phyloP scores from a whole-genome alignment of 2,329 filamentous ascomycete species.

The Fonsecaea pedrosoi region DNA sequence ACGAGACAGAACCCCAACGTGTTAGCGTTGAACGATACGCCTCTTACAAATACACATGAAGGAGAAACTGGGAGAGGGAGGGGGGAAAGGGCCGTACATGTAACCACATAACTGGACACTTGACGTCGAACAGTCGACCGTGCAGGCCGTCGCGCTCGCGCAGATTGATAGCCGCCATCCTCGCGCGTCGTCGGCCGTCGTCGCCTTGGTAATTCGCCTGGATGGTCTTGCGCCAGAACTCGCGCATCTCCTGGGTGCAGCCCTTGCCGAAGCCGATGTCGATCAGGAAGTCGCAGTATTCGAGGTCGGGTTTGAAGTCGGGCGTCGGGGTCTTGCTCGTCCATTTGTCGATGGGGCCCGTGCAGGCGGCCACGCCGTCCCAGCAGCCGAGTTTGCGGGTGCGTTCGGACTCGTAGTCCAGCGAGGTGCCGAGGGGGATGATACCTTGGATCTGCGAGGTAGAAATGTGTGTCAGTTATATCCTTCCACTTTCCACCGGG shows the following conservation, averaged over 20 bases:
- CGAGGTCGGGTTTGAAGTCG: conserved; percentile 51
- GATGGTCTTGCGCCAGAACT: conserved; percentile 55
- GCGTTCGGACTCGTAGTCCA: conserved; percentile 57
- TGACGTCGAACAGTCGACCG: conserved; percentile 54
- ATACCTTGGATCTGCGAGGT: conserved; percentile 56
- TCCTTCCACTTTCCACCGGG: not conserved
- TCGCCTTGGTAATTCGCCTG: conserved; percentile 57
- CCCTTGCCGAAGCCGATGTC: conserved; percentile 56
- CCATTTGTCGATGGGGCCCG: conserved; percentile 50
- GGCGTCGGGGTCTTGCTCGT: conserved; percentile 49
- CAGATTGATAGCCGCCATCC: conserved; percentile 60
- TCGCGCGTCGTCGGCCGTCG: conserved; percentile 54
- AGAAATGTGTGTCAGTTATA: not conserved
- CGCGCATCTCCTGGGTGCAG: conserved; percentile 46
- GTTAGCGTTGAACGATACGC: no score
- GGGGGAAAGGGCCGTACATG: conserved; percentile 45
- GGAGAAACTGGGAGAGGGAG: not conserved
- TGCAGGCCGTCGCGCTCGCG: conserved; percentile 58
- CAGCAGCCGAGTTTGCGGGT: conserved; percentile 57
- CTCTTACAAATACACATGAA: not conserved
- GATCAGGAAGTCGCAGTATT: conserved; percentile 56
- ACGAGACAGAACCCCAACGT: not conserved
- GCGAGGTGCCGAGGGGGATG: conserved; percentile 59
- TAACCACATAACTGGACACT: conserved; percentile 60
- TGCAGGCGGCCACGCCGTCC: conserved; percentile 50